Conservation (phyloP, 331 rosid genomes). For the Pyrus hybrid region DNA sequence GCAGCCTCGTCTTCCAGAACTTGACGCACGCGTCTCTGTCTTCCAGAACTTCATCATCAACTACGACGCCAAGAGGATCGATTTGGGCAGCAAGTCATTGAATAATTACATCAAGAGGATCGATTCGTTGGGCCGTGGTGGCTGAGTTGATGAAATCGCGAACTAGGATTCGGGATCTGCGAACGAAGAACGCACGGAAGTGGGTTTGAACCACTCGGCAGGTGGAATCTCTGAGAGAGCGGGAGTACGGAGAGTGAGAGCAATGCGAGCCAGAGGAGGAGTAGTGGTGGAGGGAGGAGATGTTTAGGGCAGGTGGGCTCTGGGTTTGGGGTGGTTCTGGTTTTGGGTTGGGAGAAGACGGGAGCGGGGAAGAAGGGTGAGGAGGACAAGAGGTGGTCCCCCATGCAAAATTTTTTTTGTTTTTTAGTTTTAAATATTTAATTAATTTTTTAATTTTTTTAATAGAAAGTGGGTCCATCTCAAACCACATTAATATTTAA, state of each 20-base stretch:
- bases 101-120: constrained; percentile 81
- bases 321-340: too few species aligned
- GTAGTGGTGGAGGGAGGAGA: constrained; percentile 41
- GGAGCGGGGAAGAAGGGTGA: too few species aligned
- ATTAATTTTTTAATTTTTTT: too few species aligned
- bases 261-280: constrained; percentile 9
- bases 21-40: constrained; percentile 87
- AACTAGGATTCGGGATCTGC: constrained; percentile 67
- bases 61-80: constrained; percentile 65
- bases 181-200: constrained; percentile 76
- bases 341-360: too few species aligned
- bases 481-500: too few species aligned
- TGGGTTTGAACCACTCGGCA: constrained; percentile 74
- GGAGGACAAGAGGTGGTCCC: too few species aligned
- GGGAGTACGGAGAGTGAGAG: constrained; percentile 2
- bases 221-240: constrained; percentile 57
- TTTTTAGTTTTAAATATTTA: too few species aligned
- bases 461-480: too few species aligned
- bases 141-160: too few species aligned
- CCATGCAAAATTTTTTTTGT: too few species aligned
- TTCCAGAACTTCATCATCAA: constrained; percentile 73
- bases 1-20: constrained; percentile 67
- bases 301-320: too few species aligned
- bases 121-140: neutral
- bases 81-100: constrained; percentile 80